phyloP scores from a whole-genome alignment of 2,329 filamentous ascomycete species.

The Furcasterigmium sp. region DNA sequence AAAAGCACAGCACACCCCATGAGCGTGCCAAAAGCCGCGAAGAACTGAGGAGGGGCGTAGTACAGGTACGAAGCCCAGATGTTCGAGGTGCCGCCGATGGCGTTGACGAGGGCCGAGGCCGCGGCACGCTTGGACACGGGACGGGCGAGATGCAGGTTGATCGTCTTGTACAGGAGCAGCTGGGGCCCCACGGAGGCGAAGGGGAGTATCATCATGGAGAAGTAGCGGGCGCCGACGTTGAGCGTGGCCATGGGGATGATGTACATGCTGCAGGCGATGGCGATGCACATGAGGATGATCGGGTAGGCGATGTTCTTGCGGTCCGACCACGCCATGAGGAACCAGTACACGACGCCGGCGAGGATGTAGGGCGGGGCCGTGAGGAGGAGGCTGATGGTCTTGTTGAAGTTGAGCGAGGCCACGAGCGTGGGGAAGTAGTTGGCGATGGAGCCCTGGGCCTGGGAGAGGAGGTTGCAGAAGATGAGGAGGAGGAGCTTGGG shows the following conservation, averaged over 20 bases:
- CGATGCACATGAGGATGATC: conserved; percentile 28
- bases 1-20: conserved; percentile 27
- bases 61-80: conserved; percentile 31
- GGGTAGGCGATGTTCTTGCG: conserved; percentile 35
- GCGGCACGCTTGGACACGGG: conserved; percentile 21
- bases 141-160: conserved; percentile 21
- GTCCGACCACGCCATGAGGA: conserved; percentile 26
- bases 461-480: conserved; percentile 18
- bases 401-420: conserved; percentile 18
- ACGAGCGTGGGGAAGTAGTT: conserved; percentile 26
- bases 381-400: conserved; percentile 19
- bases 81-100: conserved; percentile 26
- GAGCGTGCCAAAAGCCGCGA: conserved; percentile 32
- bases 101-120: conserved; percentile 31
- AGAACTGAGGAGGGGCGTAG: conserved; percentile 29
- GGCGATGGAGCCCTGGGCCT: conserved; percentile 22
- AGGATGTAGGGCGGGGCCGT: conserved; percentile 22
- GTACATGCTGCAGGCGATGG: conserved; percentile 12
- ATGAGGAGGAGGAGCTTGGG: conserved; percentile 29
- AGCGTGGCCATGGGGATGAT: conserved; percentile 16
- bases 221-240: conserved; percentile 14
- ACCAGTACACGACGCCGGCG: conserved; percentile 18
- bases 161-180: conserved; percentile 18
- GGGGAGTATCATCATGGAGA: conserved; percentile 17
- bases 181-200: conserved; percentile 21